Base-by-base conservation (phyloP, 2,329 filamentous ascomycete species). In the Podosphaera fusca region DNA sequence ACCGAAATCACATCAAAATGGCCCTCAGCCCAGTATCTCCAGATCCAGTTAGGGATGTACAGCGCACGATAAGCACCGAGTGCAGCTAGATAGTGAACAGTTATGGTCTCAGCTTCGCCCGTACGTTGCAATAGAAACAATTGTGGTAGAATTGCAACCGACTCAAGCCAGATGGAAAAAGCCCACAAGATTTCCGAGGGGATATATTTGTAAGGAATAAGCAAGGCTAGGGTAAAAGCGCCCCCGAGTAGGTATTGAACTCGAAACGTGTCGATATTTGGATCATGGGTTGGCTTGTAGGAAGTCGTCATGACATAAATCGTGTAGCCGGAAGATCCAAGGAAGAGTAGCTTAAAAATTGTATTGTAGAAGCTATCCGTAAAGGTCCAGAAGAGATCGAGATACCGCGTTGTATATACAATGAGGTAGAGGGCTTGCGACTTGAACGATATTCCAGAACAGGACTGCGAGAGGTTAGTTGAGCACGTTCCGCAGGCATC, bases 11-110 rank as follows among this genome's bases (percentile, higher is more conserved):
- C 85, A 68, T 96, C 89, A 64, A 84, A 84, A 69, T 87, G 83
- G 55, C 79, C 74, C 70, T 95, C 88, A 55, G 78, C 77, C 64
- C 85, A 78, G 72, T 90, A 96, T 57, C 92, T 78, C 72, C 87
- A 96, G 65, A 96, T 81, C 92, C 92, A 98, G 73, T 98, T 98
- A 63, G 92, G 92, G 64, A 98, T 98, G 72, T 98, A 98, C 58
- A 98, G 75, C 2, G 89, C 87, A 58, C 92, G 79, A 74, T 98
- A 98, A 61, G 83, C 74, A 38, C 92, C 92, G 42, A 98, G 76
- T 12, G 94, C 90, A 67, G 95, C 95, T 47, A 98, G 78, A 70
- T 98, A 98, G 72, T 98, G 90, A 1, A 89, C 95, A 10, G 92
- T 98, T 67, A 98, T 98, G n/a, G 92, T 95, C 73, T 98, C 92